Percentiles rank a stretch among this genome's conserved stretches.
Conservation (phyloP, 495 filamentous ascomycete species). For the Cetradonia linearis region DNA sequence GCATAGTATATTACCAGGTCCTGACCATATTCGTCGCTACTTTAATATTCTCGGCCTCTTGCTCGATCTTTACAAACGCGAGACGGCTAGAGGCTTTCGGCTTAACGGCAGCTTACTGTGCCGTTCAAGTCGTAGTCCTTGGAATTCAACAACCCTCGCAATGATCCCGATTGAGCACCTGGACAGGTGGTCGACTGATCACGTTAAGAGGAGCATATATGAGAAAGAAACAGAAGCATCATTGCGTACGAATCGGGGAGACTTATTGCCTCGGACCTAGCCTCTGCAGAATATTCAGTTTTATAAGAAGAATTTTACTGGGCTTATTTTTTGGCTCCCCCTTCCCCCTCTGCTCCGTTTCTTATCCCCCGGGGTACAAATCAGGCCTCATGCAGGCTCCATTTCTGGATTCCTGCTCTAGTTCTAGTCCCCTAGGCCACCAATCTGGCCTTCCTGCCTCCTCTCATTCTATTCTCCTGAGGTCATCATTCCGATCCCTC, state of each 20-base stretch:
- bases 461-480: not conserved
- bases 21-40: not conserved
- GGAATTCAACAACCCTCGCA: too few relatives aligned
- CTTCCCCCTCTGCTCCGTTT: not conserved
- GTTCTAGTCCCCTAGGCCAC: not conserved
- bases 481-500: not conserved
- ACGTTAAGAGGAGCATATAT: too few relatives aligned
- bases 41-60: not conserved
- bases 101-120: not conserved
- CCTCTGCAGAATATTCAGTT: too few relatives aligned
- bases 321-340: not conserved
- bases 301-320: too few relatives aligned
- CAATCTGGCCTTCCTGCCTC: not conserved
- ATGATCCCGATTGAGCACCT: too few relatives aligned
- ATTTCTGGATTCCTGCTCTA: not conserved
- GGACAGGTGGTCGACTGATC: too few relatives aligned
- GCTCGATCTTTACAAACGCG: not conserved
- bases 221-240: too few relatives aligned
- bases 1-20: not conserved
- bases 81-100: not conserved
- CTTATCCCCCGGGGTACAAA: not conserved
- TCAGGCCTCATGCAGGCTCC: not conserved
- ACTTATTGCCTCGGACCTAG: too few relatives aligned
- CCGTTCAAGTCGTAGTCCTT: not conserved
- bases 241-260: too few relatives aligned